Evolutionary conservation across 352 stramenopile species (phyloP).

Genomic region (Pythium aphanidermatum): DNA sequence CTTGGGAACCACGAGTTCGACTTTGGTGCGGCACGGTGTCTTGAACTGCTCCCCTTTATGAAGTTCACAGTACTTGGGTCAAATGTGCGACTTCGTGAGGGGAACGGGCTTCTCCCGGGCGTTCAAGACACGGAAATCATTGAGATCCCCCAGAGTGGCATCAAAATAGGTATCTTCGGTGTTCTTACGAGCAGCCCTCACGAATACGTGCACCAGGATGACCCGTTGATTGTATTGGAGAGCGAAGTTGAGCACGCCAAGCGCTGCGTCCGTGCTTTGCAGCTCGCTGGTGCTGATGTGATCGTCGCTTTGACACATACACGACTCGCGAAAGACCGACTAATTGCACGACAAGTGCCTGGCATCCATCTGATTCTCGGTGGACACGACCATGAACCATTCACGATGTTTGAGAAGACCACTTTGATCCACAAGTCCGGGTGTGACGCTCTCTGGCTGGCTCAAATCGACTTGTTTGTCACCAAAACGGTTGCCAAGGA

Average conservation of each 20-base stretch:
- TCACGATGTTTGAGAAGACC: conserved; percentile 42
- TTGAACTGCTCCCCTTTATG: conserved; percentile 2
- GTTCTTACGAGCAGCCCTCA: background rate
- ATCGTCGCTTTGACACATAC: conserved; percentile 83
- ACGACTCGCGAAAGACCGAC: conserved; percentile 50
- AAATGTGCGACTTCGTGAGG: conserved; percentile 2
- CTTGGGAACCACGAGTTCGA: conserved; percentile 21
- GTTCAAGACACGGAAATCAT: background rate
- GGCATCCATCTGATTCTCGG: conserved; percentile 82
- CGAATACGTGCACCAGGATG: background rate
- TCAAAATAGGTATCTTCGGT: conserved; percentile 3
- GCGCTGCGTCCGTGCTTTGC: conserved; percentile 47
- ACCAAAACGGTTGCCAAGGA: conserved; percentile 1
- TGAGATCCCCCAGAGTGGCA: background rate
- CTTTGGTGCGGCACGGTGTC: conserved; percentile 9
- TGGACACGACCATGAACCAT: conserved; percentile 86
- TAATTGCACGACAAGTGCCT: conserved; percentile 42
- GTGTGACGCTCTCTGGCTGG: conserved; percentile 79
- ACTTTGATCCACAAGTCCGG: conserved; percentile 85
- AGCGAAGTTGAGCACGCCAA: conserved; percentile 33
- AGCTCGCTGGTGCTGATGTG: conserved; percentile 40
- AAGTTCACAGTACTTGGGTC: conserved; percentile 12
- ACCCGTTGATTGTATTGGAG: conserved; percentile 30
- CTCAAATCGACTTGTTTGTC: conserved; percentile 59
- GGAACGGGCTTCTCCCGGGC: background rate